A percentile compares a stretch with the other conserved stretches of the same genome.
Evolutionary conservation across 495 filamentous ascomycete species (phyloP).

Genomic region (Daldinia loculata): DNA sequence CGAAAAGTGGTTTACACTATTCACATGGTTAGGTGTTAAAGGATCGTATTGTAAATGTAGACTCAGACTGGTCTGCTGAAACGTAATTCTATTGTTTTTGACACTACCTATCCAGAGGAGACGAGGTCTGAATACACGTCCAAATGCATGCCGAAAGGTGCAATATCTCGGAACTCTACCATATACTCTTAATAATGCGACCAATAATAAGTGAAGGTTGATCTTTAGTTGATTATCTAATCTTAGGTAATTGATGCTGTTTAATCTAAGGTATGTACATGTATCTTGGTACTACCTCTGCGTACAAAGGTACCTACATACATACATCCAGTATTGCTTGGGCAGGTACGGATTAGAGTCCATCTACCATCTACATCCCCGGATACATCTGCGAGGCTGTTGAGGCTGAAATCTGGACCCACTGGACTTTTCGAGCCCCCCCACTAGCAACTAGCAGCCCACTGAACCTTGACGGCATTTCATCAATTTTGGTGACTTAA

Average conservation of each 20-base stretch:
- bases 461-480: constrained; percentile 29
- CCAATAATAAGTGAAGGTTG: not conserved
- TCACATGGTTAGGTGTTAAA: constrained; percentile 17
- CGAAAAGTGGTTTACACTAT: constrained; percentile 3
- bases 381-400: constrained; percentile 20
- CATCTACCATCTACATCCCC: constrained; percentile 8
- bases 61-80: not conserved
- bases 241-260: not conserved
- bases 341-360: not conserved
- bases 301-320: not conserved
- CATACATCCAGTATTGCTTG: not conserved
- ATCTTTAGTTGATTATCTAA: not conserved
- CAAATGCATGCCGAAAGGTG: not conserved
- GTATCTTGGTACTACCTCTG: not conserved
- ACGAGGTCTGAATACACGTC: not conserved
- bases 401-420: constrained; percentile 34
- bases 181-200: not conserved
- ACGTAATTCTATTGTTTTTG: not conserved
- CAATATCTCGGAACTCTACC: no score
- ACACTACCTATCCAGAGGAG: not conserved
- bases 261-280: not conserved
- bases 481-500: constrained; percentile 15
- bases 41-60: constrained; percentile 12
- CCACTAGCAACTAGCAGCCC: constrained; percentile 30
- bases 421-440: constrained; percentile 14